These are phyloP conservation scores for Staphylotrichum longicolle DNA, from an alignment of 495 filamentous ascomycete genomes.

Conservation along the genomic window DNA sequence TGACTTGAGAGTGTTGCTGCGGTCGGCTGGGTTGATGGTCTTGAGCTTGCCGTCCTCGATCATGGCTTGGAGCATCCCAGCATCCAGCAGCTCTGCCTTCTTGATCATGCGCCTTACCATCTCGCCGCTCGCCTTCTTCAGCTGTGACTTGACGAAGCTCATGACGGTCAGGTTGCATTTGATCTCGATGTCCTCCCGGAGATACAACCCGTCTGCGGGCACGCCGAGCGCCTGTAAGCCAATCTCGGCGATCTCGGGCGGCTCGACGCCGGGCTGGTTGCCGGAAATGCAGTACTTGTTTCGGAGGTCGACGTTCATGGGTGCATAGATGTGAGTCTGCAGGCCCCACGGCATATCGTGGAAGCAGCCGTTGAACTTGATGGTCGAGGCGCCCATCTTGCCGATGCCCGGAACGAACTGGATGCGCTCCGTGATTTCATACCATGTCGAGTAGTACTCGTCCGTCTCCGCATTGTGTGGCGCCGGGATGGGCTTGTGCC, in stretches of 20 bases:
- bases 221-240: constrained; percentile 48
- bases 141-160: constrained; percentile 65
- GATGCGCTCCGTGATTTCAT: constrained; percentile 62
- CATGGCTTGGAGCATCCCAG: constrained; percentile 50
- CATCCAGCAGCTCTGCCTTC: constrained; percentile 57
- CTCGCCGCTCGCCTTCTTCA: constrained; percentile 62
- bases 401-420: constrained; percentile 62
- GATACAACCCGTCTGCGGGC: constrained; percentile 65
- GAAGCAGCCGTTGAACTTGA: constrained; percentile 74
- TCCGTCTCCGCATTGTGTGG: constrained; percentile 64
- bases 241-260: constrained; percentile 56
- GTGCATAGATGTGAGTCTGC: constrained; percentile 72
- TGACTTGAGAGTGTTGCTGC: constrained; percentile 32
- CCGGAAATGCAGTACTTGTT: constrained; percentile 57
- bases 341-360: constrained; percentile 67
- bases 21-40: constrained; percentile 48
- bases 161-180: constrained; percentile 67
- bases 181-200: constrained; percentile 74
- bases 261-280: constrained; percentile 59
- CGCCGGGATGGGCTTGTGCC: constrained; percentile 59
- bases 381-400: constrained; percentile 57
- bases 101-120: constrained; percentile 67
- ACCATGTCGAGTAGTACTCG: constrained; percentile 71
- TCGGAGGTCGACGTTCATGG: constrained; percentile 52
- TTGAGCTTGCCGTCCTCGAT: constrained; percentile 50